Conservation (phyloP, 176 grass and related monocot genomes). For the Poa annua region DNA sequence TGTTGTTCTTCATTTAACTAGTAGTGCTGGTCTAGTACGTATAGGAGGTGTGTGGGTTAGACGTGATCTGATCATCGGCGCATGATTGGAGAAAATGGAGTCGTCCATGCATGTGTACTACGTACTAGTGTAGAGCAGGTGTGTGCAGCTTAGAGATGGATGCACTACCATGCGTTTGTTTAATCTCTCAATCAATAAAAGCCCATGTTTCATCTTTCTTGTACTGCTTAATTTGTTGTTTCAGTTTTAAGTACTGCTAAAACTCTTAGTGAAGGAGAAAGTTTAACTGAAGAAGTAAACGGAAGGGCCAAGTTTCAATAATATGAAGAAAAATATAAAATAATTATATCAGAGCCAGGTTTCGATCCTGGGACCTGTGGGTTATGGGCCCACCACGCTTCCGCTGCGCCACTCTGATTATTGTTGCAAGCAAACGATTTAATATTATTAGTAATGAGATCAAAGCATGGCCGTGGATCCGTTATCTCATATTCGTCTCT, state of each 20-base stretch:
- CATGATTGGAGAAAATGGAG: constrained; percentile 1
- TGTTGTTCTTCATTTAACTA: neutral
- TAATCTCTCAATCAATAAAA: too few species aligned
- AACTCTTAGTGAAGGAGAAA: too few species aligned
- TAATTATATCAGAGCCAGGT: constrained; percentile 75
- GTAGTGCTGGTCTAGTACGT: neutral
- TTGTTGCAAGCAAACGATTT: neutral
- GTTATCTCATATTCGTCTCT: neutral
- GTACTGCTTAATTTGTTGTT: too few species aligned
- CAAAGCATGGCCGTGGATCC: neutral
- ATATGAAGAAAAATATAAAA: neutral
- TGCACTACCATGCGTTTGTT: too few species aligned
- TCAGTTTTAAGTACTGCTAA: too few species aligned
- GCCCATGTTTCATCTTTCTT: too few species aligned
- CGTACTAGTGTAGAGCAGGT: neutral
- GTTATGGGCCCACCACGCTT: constrained; percentile 98
- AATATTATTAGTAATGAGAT: neutral
- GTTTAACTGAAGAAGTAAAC: neutral
- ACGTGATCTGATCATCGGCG: constrained; percentile 5
- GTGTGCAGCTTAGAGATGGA: neutral
- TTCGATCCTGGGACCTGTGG: constrained; percentile 83
- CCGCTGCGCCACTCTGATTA: constrained; percentile 88
- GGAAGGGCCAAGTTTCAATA: too few species aligned
- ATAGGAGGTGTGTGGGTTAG: neutral
- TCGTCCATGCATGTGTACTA: neutral